Conservation (phyloP, 1,284 basidiomycete genomes). For the Trametes versicolor region DNA sequence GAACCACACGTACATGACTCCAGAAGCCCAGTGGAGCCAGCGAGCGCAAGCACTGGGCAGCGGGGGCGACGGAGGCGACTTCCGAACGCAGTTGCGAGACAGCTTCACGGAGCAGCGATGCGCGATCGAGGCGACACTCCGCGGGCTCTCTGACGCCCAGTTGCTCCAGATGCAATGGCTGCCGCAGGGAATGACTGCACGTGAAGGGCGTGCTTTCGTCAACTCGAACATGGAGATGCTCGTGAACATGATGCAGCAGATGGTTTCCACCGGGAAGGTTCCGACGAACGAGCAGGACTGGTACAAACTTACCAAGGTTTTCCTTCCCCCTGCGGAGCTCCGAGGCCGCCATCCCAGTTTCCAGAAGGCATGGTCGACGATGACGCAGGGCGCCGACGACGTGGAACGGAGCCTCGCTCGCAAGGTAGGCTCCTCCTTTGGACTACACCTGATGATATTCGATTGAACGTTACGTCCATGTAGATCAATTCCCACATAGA, state of each 20-base stretch:
- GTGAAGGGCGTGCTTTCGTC: slow-evolving; percentile 9
- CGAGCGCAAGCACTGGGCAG: background rate
- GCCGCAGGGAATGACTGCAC: background rate
- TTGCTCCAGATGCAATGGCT: slow-evolving; percentile 13
- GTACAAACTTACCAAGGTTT: slow-evolving; percentile 23
- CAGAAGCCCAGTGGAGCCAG: background rate
- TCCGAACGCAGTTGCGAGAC: slow-evolving; percentile 7
- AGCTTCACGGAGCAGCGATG: slow-evolving; percentile 8
- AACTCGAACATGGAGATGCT: slow-evolving; percentile 12
- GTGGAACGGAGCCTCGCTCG: background rate
- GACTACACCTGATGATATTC: background rate
- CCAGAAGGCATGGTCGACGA: slow-evolving; percentile 7
- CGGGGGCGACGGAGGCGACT: background rate
- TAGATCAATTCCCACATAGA: slow-evolving; percentile 14
- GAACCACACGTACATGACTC: background rate
- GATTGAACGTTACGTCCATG: background rate
- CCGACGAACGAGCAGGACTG: slow-evolving; percentile 17
- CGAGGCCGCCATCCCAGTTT: slow-evolving; percentile 14
- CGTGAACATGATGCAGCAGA: slow-evolving; percentile 12
- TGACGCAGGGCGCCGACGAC: background rate
- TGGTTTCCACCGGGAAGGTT: background rate
- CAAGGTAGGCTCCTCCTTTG: slow-evolving; percentile 8
- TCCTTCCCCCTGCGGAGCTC: slow-evolving; percentile 20
- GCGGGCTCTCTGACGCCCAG: slow-evolving; percentile 4
- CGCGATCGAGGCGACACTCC: slow-evolving; percentile 12